Evolutionary conservation across 208 protist species (phyloP).

Genomic region (Trypanosoma brucei): DNA sequence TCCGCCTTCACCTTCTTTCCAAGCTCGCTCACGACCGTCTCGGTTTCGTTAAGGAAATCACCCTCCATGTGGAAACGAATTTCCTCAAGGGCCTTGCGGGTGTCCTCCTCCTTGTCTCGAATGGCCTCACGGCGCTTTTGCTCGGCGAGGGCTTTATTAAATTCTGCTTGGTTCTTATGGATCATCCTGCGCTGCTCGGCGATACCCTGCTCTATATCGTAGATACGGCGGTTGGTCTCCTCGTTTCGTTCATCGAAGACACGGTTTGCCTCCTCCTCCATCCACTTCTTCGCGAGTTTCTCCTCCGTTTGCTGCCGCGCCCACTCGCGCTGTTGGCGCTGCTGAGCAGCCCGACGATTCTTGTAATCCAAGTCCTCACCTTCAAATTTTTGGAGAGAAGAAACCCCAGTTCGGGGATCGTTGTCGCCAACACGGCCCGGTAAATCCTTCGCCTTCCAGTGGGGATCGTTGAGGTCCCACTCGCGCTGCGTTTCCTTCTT

Average conservation of each 20-base stretch:
- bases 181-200: constrained; percentile 64
- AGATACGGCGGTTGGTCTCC: constrained; percentile 77
- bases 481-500: constrained; percentile 75
- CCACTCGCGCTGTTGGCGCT: constrained; percentile 83
- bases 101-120: constrained; percentile 73
- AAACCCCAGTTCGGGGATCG: constrained; percentile 81
- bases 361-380: constrained; percentile 87
- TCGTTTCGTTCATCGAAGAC: constrained; percentile 83
- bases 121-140: constrained; percentile 80
- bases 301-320: constrained; percentile 83
- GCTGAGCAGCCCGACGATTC: constrained; percentile 65
- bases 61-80: constrained; percentile 85
- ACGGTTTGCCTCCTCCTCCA: constrained; percentile 84
- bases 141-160: constrained; percentile 86
- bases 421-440: constrained; percentile 85
- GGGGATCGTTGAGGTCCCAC: constrained; percentile 91
- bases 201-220: constrained; percentile 75
- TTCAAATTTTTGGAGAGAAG: constrained; percentile 87
- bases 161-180: constrained; percentile 68
- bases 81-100: constrained; percentile 79
- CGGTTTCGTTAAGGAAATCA: constrained; percentile 88
- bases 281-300: constrained; percentile 90
- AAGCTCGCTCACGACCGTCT: constrained; percentile 65
- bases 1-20: constrained; percentile 74
- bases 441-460: constrained; percentile 70